Conservation (phyloP, 2,329 filamentous ascomycete species). For the Dactylellina sp. region DNA sequence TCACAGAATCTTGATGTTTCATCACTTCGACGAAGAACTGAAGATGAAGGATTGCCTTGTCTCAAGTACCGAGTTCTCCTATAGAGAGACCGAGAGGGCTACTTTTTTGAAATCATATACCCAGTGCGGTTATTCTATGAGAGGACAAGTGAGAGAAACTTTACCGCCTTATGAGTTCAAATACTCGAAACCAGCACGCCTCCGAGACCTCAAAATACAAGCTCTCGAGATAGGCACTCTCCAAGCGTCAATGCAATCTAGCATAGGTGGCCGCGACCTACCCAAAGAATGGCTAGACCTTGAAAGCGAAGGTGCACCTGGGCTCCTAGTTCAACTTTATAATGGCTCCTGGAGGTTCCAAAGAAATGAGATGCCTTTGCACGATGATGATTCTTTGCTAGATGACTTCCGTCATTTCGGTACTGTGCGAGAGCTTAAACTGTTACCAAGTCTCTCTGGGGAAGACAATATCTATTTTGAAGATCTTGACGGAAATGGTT, state of each 20-base stretch:
- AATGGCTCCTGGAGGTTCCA: conserved; percentile 27
- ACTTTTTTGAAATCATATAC: conserved; percentile 8
- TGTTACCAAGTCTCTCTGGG: too few relatives aligned
- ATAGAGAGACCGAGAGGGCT: too few relatives aligned
- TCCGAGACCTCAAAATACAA: too few relatives aligned
- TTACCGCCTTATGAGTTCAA: too few relatives aligned
- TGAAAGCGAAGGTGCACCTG: conserved; percentile 59
- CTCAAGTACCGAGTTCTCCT: background rate
- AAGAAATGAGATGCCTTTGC: conserved; percentile 1
- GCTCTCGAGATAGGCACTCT: too few relatives aligned
- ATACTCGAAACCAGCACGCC: too few relatives aligned
- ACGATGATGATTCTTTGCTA: too few relatives aligned
- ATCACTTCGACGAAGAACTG: background rate
- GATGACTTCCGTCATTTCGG: too few relatives aligned
- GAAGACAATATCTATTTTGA: background rate
- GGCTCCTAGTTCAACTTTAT: conserved; percentile 48
- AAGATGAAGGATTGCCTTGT: conserved; percentile 20
- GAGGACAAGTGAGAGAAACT: too few relatives aligned
- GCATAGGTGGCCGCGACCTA: too few relatives aligned
- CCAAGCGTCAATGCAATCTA: too few relatives aligned
- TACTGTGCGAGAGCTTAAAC: background rate
- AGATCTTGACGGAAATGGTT: conserved; percentile 28
- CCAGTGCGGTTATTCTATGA: too few relatives aligned
- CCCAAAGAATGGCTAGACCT: conserved; percentile 61
- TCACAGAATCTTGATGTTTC: conserved; percentile 1